A percentile compares a stretch with the other conserved stretches of the same genome.
These are phyloP conservation scores for Rhizophagus clarus DNA, from an alignment of 192 early-diverging fungal genomes.

Conservation along the genomic window DNA sequence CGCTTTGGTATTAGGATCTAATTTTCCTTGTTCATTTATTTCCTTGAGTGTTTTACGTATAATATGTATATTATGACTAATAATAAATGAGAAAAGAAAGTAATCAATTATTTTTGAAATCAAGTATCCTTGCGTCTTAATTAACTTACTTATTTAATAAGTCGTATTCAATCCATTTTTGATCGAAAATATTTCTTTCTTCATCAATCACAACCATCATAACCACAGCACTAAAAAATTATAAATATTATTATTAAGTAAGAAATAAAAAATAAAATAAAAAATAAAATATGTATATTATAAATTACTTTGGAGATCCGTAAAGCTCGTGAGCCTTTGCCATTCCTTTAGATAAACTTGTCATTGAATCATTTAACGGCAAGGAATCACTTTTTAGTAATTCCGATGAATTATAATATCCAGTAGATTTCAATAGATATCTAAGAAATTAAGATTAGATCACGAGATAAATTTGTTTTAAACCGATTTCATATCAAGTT, in stretches of 20 bases:
- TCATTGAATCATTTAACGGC: conserved; percentile 69
- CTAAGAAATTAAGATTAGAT: conserved; percentile 32
- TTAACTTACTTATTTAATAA: conserved; percentile 57
- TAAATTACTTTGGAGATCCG: conserved; percentile 49
- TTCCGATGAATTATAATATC: conserved; percentile 42
- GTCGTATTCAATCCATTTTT: conserved; percentile 83
- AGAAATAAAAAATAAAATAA: background rate
- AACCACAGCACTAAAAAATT: conserved; percentile 61
- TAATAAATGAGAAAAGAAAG: background rate
- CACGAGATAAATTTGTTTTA: background rate
- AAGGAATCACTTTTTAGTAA: conserved; percentile 49
- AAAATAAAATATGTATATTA: background rate
- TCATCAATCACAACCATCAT: conserved; percentile 89
- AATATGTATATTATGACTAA: conserved; percentile 63
- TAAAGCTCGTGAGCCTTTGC: conserved; percentile 73
- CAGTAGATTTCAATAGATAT: conserved; percentile 50
- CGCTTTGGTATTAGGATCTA: conserved; percentile 59
- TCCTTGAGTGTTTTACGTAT: conserved; percentile 71
- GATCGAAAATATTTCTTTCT: conserved; percentile 95
- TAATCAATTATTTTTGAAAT: conserved; percentile 12
- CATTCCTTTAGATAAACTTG: conserved; percentile 72
- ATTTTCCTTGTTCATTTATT: conserved; percentile 58
- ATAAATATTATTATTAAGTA: background rate
- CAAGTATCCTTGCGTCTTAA: conserved; percentile 35
- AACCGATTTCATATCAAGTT: background rate